A percentile compares a stretch with the other conserved stretches of the same genome.
phyloP scores from a whole-genome alignment of 192 early-diverging fungal species.

The Spinellus fusiger region DNA sequence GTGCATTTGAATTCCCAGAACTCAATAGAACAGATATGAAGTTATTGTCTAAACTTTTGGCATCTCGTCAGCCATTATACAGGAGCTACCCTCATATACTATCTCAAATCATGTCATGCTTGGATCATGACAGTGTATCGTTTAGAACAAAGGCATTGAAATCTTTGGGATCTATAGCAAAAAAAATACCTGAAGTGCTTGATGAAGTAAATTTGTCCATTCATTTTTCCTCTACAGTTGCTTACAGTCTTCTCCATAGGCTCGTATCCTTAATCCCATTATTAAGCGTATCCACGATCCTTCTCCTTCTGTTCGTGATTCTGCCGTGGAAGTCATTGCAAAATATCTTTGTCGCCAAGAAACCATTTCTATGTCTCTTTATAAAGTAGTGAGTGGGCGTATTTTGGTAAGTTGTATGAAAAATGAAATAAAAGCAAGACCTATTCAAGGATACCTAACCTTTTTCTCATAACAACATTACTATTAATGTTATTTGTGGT shows the following conservation, averaged over 20 bases:
- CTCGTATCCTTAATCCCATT: constrained; percentile 63
- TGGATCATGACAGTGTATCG: constrained; percentile 62
- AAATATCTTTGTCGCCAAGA: constrained; percentile 67
- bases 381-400: constrained; percentile 71
- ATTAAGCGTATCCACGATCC: constrained; percentile 72
- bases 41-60: constrained; percentile 34
- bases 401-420: constrained; percentile 51
- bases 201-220: constrained; percentile 37
- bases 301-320: constrained; percentile 84
- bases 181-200: constrained; percentile 59
- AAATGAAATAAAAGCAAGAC: neutral
- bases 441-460: neutral
- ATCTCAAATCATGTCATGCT: constrained; percentile 51
- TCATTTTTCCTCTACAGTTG: neutral
- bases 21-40: constrained; percentile 20
- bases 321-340: constrained; percentile 83
- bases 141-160: constrained; percentile 74
- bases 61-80: constrained; percentile 52
- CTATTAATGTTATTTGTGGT: neutral
- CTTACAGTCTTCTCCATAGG: constrained; percentile 9
- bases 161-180: constrained; percentile 71
- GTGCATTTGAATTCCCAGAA: constrained; percentile 7
- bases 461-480: neutral
- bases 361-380: constrained; percentile 67
- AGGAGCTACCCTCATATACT: constrained; percentile 68